Conservation (phyloP, 768 basidiomycete genomes). For the Suillus weaverae region DNA sequence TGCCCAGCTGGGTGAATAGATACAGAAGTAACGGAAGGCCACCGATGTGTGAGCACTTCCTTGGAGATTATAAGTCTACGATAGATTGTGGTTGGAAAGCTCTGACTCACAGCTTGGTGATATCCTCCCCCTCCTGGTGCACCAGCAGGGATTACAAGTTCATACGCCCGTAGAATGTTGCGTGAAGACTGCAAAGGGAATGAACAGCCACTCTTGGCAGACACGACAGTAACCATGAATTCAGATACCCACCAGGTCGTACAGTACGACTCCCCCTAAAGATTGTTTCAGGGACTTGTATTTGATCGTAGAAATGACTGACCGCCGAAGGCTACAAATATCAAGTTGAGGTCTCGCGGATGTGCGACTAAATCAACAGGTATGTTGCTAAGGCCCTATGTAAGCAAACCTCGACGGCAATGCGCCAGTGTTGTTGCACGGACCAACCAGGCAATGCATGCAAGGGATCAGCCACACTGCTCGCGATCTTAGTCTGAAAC, state of each 20-base stretch:
- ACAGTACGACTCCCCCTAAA: slow-evolving; percentile 60
- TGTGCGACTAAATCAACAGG: slow-evolving; percentile 65
- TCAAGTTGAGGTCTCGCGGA: slow-evolving; percentile 68
- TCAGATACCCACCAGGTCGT: slow-evolving; percentile 47
- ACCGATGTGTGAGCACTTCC: slow-evolving; percentile 71
- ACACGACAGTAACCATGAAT: background rate
- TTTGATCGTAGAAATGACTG: slow-evolving; percentile 16
- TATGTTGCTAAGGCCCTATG: slow-evolving; percentile 38
- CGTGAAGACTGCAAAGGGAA: slow-evolving; percentile 41
- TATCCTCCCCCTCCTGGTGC: slow-evolving; percentile 79
- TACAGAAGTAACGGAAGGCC: slow-evolving; percentile 67
- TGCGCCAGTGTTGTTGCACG: background rate
- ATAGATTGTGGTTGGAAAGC: background rate
- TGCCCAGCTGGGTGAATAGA: slow-evolving; percentile 75
- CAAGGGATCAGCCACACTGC: background rate
- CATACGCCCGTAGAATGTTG: slow-evolving; percentile 59
- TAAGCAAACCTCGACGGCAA: background rate
- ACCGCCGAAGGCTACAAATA: slow-evolving; percentile 80
- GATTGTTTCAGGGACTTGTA: slow-evolving; percentile 6
- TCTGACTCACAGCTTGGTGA: slow-evolving; percentile 42
- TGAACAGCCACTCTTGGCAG: background rate
- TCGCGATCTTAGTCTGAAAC: slow-evolving; percentile 36
- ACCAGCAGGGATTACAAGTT: slow-evolving; percentile 72
- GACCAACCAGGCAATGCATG: background rate
- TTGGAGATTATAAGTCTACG: slow-evolving; percentile 23